phyloP scores from a whole-genome alignment of 1,284 basidiomycete genomes.

The Cryptococcus hybrid region DNA sequence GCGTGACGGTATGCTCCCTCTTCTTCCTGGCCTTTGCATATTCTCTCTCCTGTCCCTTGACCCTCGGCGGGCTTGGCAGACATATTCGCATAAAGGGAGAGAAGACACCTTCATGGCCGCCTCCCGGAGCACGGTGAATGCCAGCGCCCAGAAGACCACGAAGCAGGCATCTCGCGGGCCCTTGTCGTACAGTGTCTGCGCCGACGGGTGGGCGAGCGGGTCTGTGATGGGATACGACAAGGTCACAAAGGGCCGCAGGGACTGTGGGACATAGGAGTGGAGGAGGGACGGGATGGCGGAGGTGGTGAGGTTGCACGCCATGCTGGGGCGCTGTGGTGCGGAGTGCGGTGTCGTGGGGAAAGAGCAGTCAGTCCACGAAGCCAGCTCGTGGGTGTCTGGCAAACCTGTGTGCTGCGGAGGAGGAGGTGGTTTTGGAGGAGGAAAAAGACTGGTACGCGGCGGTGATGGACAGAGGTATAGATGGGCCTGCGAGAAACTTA shows the following conservation, averaged over 20 bases:
- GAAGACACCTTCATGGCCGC: conserved; percentile 64
- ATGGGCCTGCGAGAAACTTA: no score
- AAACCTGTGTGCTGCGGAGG: no score
- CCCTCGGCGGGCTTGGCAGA: conserved; percentile 44
- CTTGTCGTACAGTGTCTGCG: conserved; percentile 55
- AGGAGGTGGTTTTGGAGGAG: no score
- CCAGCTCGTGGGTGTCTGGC: no score
- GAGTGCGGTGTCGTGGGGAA: no score
- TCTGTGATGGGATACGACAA: conserved; percentile 66
- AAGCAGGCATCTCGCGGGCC: conserved; percentile 70
- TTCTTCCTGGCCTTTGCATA: conserved; percentile 35
- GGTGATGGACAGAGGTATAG: no score
- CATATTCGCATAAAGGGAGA: conserved; percentile 75
- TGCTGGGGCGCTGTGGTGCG: conserved; percentile 3
- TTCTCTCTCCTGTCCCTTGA: conserved; percentile 9
- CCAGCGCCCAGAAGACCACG: conserved; percentile 67
- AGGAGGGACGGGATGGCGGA: conserved; percentile 14
- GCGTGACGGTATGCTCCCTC: conserved; percentile 64
- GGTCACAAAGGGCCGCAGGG: conserved; percentile 62
- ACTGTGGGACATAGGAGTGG: conserved; percentile 20
- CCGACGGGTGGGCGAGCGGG: conserved; percentile 17
- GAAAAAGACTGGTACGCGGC: no score
- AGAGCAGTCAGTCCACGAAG: no score
- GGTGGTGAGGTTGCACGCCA: conserved; percentile 19
- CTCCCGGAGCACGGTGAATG: conserved; percentile 78